A percentile compares a stretch with the other conserved stretches of the same genome.
Conservation (phyloP, 192 early-diverging fungal genomes). For the Coemansia asiatica region DNA sequence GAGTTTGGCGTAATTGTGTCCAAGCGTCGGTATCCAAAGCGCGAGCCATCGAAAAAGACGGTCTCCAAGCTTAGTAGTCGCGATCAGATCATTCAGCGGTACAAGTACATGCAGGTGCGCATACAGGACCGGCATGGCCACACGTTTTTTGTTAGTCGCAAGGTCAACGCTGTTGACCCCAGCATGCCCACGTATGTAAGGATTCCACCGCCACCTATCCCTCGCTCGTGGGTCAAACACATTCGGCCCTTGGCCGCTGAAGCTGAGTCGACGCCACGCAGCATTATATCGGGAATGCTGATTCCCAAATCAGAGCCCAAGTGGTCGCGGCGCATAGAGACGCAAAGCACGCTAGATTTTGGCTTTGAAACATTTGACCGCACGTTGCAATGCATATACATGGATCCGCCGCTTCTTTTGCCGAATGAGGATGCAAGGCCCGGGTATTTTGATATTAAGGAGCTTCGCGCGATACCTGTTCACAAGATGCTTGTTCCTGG, state of each 20-base stretch:
- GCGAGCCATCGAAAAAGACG: conserved; percentile 40
- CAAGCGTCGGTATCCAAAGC: conserved; percentile 49
- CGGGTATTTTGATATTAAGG: conserved; percentile 32
- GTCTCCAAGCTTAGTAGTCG: conserved; percentile 57
- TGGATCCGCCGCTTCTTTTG: conserved; percentile 83
- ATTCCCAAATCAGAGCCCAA: conserved; percentile 34
- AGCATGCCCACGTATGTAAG: conserved; percentile 85
- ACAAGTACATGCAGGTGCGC: conserved; percentile 86
- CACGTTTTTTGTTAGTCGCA: conserved; percentile 83
- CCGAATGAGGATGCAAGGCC: conserved; percentile 33
- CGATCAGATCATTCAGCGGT: conserved; percentile 74
- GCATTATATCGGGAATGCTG: conserved; percentile 35
- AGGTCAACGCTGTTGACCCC: conserved; percentile 78
- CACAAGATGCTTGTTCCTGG: conserved; percentile 63
- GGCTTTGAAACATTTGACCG: conserved; percentile 58
- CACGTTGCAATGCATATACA: conserved; percentile 80
- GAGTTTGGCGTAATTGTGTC: conserved; percentile 59
- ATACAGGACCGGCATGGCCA: conserved; percentile 83
- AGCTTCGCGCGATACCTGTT: conserved; percentile 52
- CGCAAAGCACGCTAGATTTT: conserved; percentile 27
- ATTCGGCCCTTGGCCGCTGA: conserved; percentile 57
- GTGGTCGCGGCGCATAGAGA: conserved; percentile 33
- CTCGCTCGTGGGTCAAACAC: conserved; percentile 82
- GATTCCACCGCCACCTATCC: conserved; percentile 81
- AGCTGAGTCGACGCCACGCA: conserved; percentile 33